Evolutionary conservation across 129 eudicot genomes (phyloP), one percentile per base, ranked within the genome.

Genomic region (Kitagawia praeruptora): DNA sequence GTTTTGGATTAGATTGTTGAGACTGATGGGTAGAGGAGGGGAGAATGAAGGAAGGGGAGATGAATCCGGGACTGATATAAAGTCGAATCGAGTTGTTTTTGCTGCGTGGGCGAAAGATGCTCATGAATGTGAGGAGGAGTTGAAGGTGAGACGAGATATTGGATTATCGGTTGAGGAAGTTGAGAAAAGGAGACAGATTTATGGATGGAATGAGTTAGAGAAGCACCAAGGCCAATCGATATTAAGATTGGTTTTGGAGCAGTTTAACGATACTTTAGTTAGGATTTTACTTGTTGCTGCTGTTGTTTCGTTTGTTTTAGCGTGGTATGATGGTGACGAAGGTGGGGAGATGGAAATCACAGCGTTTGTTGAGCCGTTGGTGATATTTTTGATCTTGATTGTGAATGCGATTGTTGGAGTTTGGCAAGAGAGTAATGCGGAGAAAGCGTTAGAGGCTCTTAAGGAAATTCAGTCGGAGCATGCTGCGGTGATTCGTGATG

Each of bases 351-450:
- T 84, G 88, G 93, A 86, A 77, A 86, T 89, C 79, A 90, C 96
- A 0, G 88, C 98, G 0, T 93, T 91, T 39, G 98, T 93, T 49
- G 98, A 93, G 83, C 98, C 98, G 6, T 81, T 93, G 72, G 98
- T 93, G 42, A 93, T 93, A 46, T 86, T 93, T 84, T 86, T 89
- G 82, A 93, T 93, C 58, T 75, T 93, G 75, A 83, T 93, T 76
- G 90, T 93, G 74, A 93, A 93, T 51, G 98, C 97, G 0, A 80
- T 89, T 83, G 97, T 93, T 47, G 98, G 98, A 31, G 98, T 93
- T 64, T 93, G 98, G 98, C 97, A 93, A 85, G 97, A 93, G 86
- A 92, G 82, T 71, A 93, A 93, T 54, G 98, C 98, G 0, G 98
- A 93, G 73, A 93, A 91, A 75, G 98, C 98, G 18, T 85, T 93